Conservation (phyloP, 495 filamentous ascomycete genomes). For the Articulospora tetracladia region DNA sequence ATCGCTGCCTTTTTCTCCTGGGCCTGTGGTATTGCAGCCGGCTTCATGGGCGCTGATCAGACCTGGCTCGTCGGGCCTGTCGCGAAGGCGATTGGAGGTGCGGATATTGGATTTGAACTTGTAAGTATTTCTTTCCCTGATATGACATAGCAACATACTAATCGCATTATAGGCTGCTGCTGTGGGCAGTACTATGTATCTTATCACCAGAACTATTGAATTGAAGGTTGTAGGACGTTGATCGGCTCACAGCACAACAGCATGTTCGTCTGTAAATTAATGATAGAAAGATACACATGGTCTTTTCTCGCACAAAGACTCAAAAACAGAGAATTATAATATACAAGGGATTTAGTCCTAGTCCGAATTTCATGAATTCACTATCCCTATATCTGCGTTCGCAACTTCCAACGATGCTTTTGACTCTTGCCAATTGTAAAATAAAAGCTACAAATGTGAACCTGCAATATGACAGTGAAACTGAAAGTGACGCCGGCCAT, state of each 20-base stretch:
- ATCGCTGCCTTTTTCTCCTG: conserved; percentile 42
- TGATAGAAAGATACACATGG: neutral
- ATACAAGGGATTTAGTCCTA: too few species aligned
- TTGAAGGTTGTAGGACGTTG: neutral
- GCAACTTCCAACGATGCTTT: too few species aligned
- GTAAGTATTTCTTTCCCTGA: neutral
- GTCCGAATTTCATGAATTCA: too few species aligned
- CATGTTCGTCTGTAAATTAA: neutral
- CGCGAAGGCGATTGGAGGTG: conserved; percentile 25
- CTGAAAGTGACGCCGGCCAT: too few species aligned
- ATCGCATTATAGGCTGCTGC: neutral
- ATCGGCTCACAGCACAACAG: neutral
- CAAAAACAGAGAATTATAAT: too few species aligned
- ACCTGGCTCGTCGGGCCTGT: conserved; percentile 43
- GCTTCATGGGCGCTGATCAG: conserved; percentile 44
- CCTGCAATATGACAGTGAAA: too few species aligned
- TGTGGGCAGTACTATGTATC: neutral
- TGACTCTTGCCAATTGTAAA: too few species aligned
- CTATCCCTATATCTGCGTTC: too few species aligned
- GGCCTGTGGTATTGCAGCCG: conserved; percentile 35
- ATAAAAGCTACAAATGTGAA: too few species aligned
- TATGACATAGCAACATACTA: neutral
- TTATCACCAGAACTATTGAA: neutral
- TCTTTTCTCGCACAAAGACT: too few species aligned
- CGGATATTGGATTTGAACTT: conserved; percentile 9